Percentiles rank a stretch among this genome's conserved stretches.
phyloP scores from a whole-genome alignment of 345 rosid genomes.

The Eucalyptus tenuipes region DNA sequence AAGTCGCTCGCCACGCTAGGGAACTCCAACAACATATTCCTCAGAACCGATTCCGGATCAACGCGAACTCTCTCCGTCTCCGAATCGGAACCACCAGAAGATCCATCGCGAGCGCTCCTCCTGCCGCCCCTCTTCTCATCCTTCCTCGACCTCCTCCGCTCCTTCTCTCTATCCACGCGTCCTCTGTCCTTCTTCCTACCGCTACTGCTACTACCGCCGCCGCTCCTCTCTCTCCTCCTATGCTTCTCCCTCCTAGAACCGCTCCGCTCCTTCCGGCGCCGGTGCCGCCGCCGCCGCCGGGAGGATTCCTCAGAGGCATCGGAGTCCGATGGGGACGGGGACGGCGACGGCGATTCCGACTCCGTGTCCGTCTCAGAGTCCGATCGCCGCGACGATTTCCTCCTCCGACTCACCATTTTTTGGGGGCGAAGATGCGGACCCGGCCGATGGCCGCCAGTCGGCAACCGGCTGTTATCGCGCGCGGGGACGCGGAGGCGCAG shows the following conservation, averaged over 20 bases:
- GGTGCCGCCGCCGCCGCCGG: slow-evolving; percentile 15
- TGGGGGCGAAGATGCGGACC: neutral
- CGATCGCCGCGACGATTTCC: neutral
- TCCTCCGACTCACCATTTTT: neutral
- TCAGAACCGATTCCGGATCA: slow-evolving; percentile 34
- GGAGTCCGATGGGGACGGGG: slow-evolving; percentile 18
- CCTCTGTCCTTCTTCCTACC: slow-evolving; percentile 14
- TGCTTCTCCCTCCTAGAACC: slow-evolving; percentile 46
- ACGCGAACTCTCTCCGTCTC: slow-evolving; percentile 2
- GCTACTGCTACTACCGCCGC: neutral
- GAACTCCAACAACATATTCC: slow-evolving; percentile 41
- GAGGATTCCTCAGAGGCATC: slow-evolving; percentile 37
- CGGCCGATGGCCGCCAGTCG: neutral
- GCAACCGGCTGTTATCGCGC: neutral
- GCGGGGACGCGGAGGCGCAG: neutral
- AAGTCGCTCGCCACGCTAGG: slow-evolving; percentile 59
- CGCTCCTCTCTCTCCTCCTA: slow-evolving; percentile 21
- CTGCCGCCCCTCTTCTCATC: slow-evolving; percentile 2
- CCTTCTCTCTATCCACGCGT: slow-evolving; percentile 17
- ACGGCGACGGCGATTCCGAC: slow-evolving; percentile 2
- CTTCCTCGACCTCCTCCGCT: slow-evolving; percentile 30
- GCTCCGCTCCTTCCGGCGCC: slow-evolving; percentile 18
- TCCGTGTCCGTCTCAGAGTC: neutral
- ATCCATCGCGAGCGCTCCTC: slow-evolving; percentile 9
- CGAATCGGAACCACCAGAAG: slow-evolving; percentile 1